Percentiles rank a stretch among this genome's conserved stretches.
Evolutionary conservation across 148 eudicot genomes (phyloP).

Genomic region (Chenopodium formosanum): DNA sequence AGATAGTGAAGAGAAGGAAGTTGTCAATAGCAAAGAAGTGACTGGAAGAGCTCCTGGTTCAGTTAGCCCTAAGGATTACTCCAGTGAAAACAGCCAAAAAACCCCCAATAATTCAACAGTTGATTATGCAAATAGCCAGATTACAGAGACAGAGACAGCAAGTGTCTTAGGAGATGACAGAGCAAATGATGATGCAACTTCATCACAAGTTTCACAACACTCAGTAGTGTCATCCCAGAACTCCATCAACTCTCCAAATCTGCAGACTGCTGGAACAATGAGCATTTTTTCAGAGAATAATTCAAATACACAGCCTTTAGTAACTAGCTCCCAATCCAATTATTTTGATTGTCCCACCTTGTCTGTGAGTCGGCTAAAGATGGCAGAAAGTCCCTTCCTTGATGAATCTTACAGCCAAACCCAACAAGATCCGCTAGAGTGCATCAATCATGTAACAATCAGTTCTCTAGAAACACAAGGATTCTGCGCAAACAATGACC

Average conservation of each 20-base stretch:
- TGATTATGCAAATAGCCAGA: constrained; percentile 25
- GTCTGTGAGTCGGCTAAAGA: constrained; percentile 51
- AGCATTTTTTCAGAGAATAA: constrained; percentile 36
- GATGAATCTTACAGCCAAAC: constrained; percentile 26
- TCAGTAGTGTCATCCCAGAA: constrained; percentile 56
- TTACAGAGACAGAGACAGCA: constrained; percentile 31
- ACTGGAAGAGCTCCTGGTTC: constrained; percentile 25
- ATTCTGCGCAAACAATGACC: constrained; percentile 20
- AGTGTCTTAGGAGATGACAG: constrained; percentile 37
- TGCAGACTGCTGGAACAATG: constrained; percentile 33
- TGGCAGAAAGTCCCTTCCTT: constrained; percentile 39
- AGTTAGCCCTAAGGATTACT: constrained; percentile 32
- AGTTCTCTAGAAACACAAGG: constrained; percentile 20
- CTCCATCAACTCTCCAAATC: constrained; percentile 43
- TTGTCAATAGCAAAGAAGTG: constrained; percentile 36
- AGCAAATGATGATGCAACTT: constrained; percentile 46
- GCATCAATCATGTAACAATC: constrained; percentile 14
- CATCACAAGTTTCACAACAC: constrained; percentile 36
- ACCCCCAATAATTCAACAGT: constrained; percentile 26
- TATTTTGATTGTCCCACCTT: constrained; percentile 37
- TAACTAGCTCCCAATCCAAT: constrained; percentile 27
- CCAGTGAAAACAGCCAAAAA: constrained; percentile 30
- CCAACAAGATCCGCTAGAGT: constrained; percentile 15
- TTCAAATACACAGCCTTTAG: constrained; percentile 35
- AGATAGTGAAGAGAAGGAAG: constrained; percentile 36